Base-by-base conservation (phyloP, 2,329 filamentous ascomycete genomes). In the Exophiala oligosperma region DNA sequence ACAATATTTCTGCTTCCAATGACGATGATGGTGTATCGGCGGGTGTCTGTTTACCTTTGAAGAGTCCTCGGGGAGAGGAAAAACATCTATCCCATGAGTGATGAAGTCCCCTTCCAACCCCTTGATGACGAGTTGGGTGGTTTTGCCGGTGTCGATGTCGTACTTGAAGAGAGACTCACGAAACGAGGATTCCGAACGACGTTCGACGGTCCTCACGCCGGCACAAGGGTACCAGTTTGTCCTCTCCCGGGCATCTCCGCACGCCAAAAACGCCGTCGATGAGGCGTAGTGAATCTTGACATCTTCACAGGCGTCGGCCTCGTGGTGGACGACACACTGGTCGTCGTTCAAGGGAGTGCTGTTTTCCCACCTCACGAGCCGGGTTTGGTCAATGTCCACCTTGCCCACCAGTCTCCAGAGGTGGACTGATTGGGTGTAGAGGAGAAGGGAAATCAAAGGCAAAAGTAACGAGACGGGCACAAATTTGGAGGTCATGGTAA, bases 81-180 rank as follows among this genome's bases (percentile, higher is more conserved):
- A 56, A 7, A 63, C 51, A 32, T 63, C 57, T 32, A 63, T 61
- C 4, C 61, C 61, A 41, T 63, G 61, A 1, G 61, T 63, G 46
- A 63, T 57, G n/a, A 63, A 63, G 40, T 63, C 61, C n/a, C 61
- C 61, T n/a, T 61, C 55, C 0, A 63, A 52, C 6, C 61, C 57
- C 24, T 52, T 17, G 8, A 63, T 35, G n/a, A 40, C 26, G 14
- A 63, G 32, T 32, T 60, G 43, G 0, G 52, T 63, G 8, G 61
- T 59, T 44, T 56, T 29, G 17, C 58, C 61, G 2, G 52, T 58
- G 24, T 43, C 52, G 43, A 61, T 5, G 44, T 63, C 61, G 38
- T 63, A 29, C 56, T 63, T 63, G 61, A 63, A 63, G 7, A 63
- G 35, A 17, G 49, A 43, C 41, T 63, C 61, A 9, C 57, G 61